Evolutionary conservation across 1,284 basidiomycete genomes (phyloP).

Genomic region (Flammula alnicola): DNA sequence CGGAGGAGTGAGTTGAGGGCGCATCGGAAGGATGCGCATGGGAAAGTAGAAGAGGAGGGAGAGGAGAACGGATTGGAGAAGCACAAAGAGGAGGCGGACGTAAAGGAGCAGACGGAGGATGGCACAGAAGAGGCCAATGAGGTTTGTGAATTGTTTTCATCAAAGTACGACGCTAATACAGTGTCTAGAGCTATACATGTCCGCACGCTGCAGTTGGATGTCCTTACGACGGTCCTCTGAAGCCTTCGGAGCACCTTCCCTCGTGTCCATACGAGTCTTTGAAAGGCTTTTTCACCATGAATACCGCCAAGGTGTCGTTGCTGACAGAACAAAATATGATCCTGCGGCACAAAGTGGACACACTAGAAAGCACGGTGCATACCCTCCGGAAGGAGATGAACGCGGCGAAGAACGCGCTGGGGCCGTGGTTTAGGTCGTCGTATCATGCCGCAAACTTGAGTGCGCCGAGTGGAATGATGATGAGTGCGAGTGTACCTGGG

Average conservation of each 20-base stretch:
- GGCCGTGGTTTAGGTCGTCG: conserved; percentile 61
- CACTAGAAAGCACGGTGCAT: conserved; percentile 55
- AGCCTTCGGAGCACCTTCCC: conserved; percentile 47
- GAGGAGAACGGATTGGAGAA: conserved; percentile 1
- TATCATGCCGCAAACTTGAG: not conserved
- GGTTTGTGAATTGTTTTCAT: not conserved
- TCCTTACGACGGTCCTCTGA: conserved; percentile 53
- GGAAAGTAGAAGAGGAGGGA: not conserved
- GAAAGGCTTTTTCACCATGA: conserved; percentile 59
- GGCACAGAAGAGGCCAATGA: conserved; percentile 5
- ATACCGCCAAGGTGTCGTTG: conserved; percentile 46
- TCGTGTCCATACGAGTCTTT: conserved; percentile 67
- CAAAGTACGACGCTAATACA: not conserved
- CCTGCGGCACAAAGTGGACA: conserved; percentile 56
- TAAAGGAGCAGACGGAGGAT: no score
- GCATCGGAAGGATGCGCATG: conserved; percentile 37
- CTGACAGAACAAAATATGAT: conserved; percentile 65
- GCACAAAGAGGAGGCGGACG: conserved; percentile 8
- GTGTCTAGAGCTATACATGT: conserved; percentile 36
- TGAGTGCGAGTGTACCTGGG: conserved; percentile 20
- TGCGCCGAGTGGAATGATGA: conserved; percentile 1
- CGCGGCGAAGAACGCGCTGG: conserved; percentile 54
- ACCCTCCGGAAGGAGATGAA: conserved; percentile 56
- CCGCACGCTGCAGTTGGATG: conserved; percentile 59
- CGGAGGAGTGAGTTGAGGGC: conserved; percentile 29